Conservation (phyloP, 1,284 basidiomycete genomes). For the Rhodotorula sp. region DNA sequence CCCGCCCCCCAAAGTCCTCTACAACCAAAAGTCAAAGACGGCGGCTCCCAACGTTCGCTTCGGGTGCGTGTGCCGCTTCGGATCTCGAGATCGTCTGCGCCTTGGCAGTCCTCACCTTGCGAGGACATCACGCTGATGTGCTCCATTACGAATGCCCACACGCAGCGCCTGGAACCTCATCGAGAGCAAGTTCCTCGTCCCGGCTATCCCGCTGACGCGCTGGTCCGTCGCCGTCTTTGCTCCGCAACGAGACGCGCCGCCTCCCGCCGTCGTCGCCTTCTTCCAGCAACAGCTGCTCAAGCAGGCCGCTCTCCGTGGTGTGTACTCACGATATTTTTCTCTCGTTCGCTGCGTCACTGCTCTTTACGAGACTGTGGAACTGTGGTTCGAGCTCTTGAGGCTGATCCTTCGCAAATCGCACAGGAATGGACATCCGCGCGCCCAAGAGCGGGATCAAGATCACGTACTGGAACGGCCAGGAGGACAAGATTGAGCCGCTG, state of each 20-base stretch:
- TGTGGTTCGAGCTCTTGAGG: neutral
- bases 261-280: slow-evolving; percentile 45
- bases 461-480: slow-evolving; percentile 6
- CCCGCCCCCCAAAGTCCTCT: slow-evolving; percentile 46
- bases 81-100: neutral
- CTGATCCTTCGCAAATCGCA: neutral
- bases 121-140: too few relatives aligned
- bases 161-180: slow-evolving; percentile 20
- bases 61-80: slow-evolving; percentile 5
- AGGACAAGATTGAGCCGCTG: slow-evolving; percentile 1
- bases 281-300: slow-evolving; percentile 19
- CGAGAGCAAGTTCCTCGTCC: slow-evolving; percentile 46
- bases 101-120: too few relatives aligned
- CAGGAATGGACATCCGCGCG: slow-evolving; percentile 20
- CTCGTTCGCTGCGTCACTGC: neutral
- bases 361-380: neutral
- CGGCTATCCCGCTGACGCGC: slow-evolving; percentile 46
- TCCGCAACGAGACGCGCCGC: slow-evolving; percentile 34
- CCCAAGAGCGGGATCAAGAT: neutral
- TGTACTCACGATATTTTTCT: neutral
- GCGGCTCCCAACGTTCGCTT: slow-evolving; percentile 40
- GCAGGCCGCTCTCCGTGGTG: slow-evolving; percentile 20
- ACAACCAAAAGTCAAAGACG: slow-evolving; percentile 43
- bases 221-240: slow-evolving; percentile 51
- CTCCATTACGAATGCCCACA: too few relatives aligned